These are phyloP conservation scores for Xylaria sp. DNA, from an alignment of 2,329 filamentous ascomycete genomes.

Conservation along the genomic window DNA sequence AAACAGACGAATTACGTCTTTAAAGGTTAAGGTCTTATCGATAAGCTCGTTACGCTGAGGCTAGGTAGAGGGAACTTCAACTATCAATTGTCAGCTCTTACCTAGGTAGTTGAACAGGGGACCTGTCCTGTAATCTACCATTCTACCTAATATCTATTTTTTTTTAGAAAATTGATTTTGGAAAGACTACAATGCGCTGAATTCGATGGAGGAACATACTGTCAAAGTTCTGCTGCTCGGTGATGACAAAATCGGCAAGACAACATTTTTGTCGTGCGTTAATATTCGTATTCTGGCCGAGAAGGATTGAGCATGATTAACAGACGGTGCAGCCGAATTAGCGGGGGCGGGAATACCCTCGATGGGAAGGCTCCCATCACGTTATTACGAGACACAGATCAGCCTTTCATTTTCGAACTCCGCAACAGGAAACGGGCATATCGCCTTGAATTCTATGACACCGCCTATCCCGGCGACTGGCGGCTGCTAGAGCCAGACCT, in stretches of 20 bases:
- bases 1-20: not conserved
- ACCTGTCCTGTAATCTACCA: not conserved
- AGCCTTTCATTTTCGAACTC: conserved; percentile 69
- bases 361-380: conserved; percentile 56
- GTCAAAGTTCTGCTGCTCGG: conserved; percentile 68
- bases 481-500: conserved; percentile 66
- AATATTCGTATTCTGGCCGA: conserved; percentile 6
- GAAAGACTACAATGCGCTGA: not conserved
- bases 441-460: conserved; percentile 69
- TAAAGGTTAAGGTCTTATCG: conserved; percentile 39
- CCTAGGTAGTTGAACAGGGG: not conserved
- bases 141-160: no score
- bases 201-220: conserved; percentile 58
- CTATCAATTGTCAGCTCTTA: not conserved
- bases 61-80: not conserved
- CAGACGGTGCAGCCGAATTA: conserved; percentile 59
- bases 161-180: not conserved
- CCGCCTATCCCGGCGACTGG: conserved; percentile 68
- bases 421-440: conserved; percentile 58
- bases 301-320: not conserved
- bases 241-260: conserved; percentile 69
- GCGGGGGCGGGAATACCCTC: conserved; percentile 54
- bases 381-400: conserved; percentile 67
- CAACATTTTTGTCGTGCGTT: conserved; percentile 68
- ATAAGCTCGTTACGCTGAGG: conserved; percentile 31